Base-by-base conservation (phyloP, 345 rosid genomes). In the Rhizophora mangle region DNA sequence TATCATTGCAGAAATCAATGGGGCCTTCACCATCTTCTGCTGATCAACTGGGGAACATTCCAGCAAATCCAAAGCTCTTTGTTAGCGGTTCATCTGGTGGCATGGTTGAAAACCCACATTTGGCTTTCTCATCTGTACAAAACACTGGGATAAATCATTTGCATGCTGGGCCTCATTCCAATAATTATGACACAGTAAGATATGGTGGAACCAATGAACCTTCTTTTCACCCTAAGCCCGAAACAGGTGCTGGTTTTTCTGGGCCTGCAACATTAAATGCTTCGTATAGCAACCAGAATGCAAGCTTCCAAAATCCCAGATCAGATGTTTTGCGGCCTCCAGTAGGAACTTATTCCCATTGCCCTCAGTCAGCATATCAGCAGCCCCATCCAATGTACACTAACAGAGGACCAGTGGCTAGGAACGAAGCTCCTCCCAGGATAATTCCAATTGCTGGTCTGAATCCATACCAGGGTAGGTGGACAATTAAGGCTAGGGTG, bases 401-500 rank as follows among this genome's bases (percentile, higher is more conserved):
- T 63, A 91, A 91, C 77, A 80, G 85, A 72, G 95, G 93, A 60
- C 89, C 90, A n/a, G 85, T 82, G 63, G 83, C 85, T 47, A 89
- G 74, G 82, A 88, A 80, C 31, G 96, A 89, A 72, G 90, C 90
- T 71, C 83, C 89, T 19, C 80, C 87, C 0, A 87, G 87, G 82
- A 80, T 86, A 64, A 68, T 86, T 78, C 99, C 99, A 1, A 88
- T 94, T 52, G 74, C 88, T 79, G 89, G 96, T 43, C 79, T 94
- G 60, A 89, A 89, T 81, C 97, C 97, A n/a, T 94, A 94, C 76
- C 92, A 82, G 76, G 86, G 89, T 31, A 79, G 90, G 79, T 92
- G 99, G 99, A 87, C 96, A 7, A 84, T 94, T 58, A 94, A 88
- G 86, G 99, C 96, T 16, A 86, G 97, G 63, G 99, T 92, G 72